Conservation (phyloP, 2,329 filamentous ascomycete species). For the Byssothecium circinans region DNA sequence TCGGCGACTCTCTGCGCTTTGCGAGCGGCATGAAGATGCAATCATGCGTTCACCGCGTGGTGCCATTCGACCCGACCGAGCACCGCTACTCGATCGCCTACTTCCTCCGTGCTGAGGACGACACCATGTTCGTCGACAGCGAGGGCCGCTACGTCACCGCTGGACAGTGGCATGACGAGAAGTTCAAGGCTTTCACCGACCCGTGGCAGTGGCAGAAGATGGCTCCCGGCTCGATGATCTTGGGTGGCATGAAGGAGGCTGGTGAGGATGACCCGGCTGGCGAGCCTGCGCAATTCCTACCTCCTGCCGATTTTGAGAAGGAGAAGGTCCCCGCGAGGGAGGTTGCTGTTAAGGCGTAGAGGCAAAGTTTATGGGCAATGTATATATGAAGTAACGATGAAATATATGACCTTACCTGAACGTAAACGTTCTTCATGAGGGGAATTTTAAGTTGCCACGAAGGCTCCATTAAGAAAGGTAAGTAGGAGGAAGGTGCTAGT, state of each 20-base stretch:
- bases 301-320: not conserved
- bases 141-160: conserved; percentile 58
- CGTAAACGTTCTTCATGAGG: no score
- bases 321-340: not conserved
- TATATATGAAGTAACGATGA: not conserved
- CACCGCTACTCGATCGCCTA: conserved; percentile 63
- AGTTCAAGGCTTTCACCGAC: conserved; percentile 35
- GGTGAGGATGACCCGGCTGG: conserved; percentile 22
- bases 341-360: conserved; percentile 2
- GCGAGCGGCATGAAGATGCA: conserved; percentile 57
- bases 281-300: not conserved
- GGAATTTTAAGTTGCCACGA: no score
- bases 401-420: no score
- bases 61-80: conserved; percentile 55
- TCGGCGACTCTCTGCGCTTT: conserved; percentile 62
- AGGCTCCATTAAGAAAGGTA: no score
- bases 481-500: no score
- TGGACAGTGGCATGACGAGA: conserved; percentile 41
- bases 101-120: conserved; percentile 60
- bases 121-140: conserved; percentile 58
- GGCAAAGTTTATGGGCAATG: not conserved
- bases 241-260: conserved; percentile 33
- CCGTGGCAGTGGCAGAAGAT: conserved; percentile 24
- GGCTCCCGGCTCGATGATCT: conserved; percentile 26
- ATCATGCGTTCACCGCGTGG: conserved; percentile 61